Conservation (phyloP, 805 yeast species). For the Ogataea neopini region DNA sequence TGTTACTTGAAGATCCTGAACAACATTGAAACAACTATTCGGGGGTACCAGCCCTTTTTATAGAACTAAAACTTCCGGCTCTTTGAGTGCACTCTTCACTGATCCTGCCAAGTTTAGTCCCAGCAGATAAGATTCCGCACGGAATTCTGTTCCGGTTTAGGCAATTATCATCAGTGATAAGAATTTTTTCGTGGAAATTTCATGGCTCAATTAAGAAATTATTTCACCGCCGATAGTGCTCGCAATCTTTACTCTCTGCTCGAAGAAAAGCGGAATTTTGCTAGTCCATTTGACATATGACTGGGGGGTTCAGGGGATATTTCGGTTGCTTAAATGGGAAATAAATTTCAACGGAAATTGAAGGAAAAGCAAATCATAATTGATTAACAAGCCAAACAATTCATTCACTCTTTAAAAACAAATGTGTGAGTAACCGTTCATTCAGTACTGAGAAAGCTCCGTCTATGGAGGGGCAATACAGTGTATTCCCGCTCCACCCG, state of each 20-base stretch:
- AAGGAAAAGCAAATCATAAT: no score
- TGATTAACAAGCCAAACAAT: no score
- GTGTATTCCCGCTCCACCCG: no score
- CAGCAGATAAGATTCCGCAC: conserved; percentile 8
- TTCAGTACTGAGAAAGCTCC: no score
- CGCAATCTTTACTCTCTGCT: not conserved
- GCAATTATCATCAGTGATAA: conserved; percentile 7
- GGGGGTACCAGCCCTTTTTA: not conserved
- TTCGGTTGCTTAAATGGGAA: not conserved
- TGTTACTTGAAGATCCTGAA: not conserved
- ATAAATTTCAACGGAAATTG: conserved; percentile 6
- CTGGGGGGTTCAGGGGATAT: not conserved
- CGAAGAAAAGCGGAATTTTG: conserved; percentile 3
- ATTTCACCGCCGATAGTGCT: conserved; percentile 4
- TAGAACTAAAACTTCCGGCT: not conserved
- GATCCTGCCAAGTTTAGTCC: not conserved
- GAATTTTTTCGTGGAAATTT: not conserved
- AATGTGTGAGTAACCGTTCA: no score
- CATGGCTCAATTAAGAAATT: conserved; percentile 3
- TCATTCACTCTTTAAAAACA: no score
- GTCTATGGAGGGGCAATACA: no score
- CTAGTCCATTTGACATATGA: not conserved
- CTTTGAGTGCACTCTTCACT: not conserved
- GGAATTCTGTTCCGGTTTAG: conserved; percentile 12
- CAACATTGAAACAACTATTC: not conserved